These are phyloP conservation scores for Garcia nutans DNA, from an alignment of 345 rosid genomes.

Conservation along the genomic window DNA sequence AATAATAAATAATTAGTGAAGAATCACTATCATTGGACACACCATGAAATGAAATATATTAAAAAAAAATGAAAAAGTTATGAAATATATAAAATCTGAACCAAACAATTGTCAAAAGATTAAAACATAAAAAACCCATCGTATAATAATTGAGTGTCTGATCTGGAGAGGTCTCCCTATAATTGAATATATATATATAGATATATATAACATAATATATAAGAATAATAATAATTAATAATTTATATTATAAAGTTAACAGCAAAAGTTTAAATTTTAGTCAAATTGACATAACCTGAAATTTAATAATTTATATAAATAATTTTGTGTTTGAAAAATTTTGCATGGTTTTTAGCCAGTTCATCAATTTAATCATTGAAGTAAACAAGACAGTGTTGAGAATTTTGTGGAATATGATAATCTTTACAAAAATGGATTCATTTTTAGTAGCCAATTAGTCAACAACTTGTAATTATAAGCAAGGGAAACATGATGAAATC, in stretches of 20 bases:
- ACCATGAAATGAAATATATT: background rate
- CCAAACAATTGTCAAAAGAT: constrained; percentile 7
- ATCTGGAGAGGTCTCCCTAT: constrained; percentile 9
- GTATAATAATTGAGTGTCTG: constrained; percentile 3
- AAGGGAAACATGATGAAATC: background rate
- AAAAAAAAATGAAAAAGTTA: background rate
- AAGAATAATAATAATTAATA: too few species aligned
- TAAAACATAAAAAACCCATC: background rate
- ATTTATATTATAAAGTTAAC: too few species aligned
- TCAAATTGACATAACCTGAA: constrained; percentile 1
- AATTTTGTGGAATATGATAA: background rate
- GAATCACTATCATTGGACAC: background rate
- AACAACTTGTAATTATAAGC: background rate
- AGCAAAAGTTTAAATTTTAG: background rate
- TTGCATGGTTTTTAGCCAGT: too few species aligned
- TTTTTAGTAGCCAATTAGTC: background rate
- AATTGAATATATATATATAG: background rate
- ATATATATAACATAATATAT: background rate
- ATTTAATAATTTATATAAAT: background rate
- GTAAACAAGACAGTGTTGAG: background rate
- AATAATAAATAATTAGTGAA: background rate
- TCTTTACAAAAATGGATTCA: background rate
- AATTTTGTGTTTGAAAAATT: too few species aligned
- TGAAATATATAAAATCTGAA: background rate
- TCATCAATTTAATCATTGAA: background rate